Conservation (phyloP, 176 grass and related monocot species). For the Puya raimondii region DNA sequence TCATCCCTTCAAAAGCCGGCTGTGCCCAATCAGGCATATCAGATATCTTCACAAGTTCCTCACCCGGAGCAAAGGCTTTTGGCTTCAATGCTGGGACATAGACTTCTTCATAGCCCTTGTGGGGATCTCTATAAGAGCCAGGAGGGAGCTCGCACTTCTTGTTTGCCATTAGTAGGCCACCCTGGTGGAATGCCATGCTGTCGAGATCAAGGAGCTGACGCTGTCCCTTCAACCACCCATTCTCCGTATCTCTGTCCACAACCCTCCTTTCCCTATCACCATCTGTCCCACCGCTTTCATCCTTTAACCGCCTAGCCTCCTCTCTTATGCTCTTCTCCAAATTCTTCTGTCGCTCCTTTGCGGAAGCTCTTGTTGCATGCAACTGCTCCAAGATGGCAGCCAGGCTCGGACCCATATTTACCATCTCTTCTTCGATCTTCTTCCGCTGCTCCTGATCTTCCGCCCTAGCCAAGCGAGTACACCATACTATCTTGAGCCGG, state of each 20-base stretch:
- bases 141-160: constrained; percentile 77
- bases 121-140: constrained; percentile 57
- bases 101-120: constrained; percentile 88
- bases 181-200: constrained; percentile 74
- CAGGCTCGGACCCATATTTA: constrained; percentile 29
- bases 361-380: constrained; percentile 88
- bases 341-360: constrained; percentile 85
- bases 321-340: constrained; percentile 90
- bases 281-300: constrained; percentile 34
- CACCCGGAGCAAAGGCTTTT: constrained; percentile 45
- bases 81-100: constrained; percentile 67
- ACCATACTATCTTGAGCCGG: constrained; percentile 98
- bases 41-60: constrained; percentile 90
- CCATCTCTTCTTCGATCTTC: constrained; percentile 89
- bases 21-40: constrained; percentile 60
- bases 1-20: constrained; percentile 73
- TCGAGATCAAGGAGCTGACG: constrained; percentile 86
- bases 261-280: constrained; percentile 38
- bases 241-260: constrained; percentile 57
- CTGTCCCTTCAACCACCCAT: constrained; percentile 82
- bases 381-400: constrained; percentile 77
- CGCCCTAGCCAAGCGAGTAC: constrained; percentile 74
- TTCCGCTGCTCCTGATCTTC: constrained; percentile 80
- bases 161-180: constrained; percentile 84
- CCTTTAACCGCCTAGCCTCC: constrained; percentile 81